Conservation (phyloP, 345 rosid genomes). For the Gossypium bickii region DNA sequence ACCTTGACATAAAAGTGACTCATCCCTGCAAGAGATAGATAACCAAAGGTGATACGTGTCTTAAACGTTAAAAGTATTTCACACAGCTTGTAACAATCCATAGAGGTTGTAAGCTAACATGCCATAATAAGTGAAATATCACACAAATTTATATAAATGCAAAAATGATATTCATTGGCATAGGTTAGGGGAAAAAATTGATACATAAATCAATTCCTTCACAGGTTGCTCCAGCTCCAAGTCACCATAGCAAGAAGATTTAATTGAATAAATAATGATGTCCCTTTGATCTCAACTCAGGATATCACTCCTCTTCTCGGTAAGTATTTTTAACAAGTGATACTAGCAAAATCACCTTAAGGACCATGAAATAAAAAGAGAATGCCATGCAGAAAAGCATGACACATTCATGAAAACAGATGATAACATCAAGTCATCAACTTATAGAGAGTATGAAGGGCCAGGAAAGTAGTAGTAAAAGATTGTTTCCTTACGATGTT, state of each 20-base stretch:
- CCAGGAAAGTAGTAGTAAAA: neutral
- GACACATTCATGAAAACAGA: neutral
- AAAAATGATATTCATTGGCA: neutral
- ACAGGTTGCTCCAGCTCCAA: neutral
- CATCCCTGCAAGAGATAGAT: constrained; percentile 58
- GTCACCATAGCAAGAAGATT: neutral
- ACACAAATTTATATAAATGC: neutral
- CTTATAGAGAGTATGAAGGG: neutral
- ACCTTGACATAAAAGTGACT: constrained; percentile 86
- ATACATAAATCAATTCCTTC: neutral
- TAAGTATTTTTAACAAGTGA: neutral
- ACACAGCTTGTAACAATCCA: neutral
- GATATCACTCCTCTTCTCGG: neutral
- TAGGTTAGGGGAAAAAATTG: too few species aligned
- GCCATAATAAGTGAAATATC: neutral
- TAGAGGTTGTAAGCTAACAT: neutral
- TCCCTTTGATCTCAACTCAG: neutral
- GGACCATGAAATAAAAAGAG: neutral
- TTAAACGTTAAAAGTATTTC: neutral
- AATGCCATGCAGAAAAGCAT: neutral
- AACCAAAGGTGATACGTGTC: neutral
- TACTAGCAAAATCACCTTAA: neutral
- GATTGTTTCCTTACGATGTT: constrained; percentile 56
- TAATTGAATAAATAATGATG: neutral
- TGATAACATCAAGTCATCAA: neutral